Evolutionary conservation across 805 yeast genomes (phyloP), one percentile per base, ranked within the genome.

Genomic region (Ogataea corticis): DNA sequence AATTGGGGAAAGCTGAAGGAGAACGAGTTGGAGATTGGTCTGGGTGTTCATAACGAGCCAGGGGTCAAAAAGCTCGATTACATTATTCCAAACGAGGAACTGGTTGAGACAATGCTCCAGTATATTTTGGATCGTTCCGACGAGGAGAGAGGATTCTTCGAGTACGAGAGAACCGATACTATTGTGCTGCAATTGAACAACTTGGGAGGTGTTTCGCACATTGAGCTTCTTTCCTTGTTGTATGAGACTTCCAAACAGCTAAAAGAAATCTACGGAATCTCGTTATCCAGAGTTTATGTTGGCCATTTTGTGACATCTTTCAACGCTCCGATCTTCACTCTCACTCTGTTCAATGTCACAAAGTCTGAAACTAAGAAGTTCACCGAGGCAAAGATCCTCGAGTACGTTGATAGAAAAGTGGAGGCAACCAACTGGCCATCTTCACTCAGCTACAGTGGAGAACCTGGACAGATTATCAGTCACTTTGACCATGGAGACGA

Each of bases 31-130:
- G 72, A 68, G 40, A 51, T 67, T 21, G 71, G 72, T 7, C 51
- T 68, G 13, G 71, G 72, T 15, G 68, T 68, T 36, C 74, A 69
- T 46, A 69, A 68, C 48, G 74, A 69, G 49, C 71, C 71, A 0
- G 71, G 71, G 16, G 68, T 65, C 9, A 48, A 55, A 27, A 66
- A 66, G 45, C 37, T 65, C 12, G 56, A 62, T 18, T 42, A 53
- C 12, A 54, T 68, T 38, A 71, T 71, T 7, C 38, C 58, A 7
- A 67, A 64, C 38, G 71, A 67, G 43, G 65, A 56, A 27, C 54
- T 68, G 34, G 52, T 67, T 27, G 51, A 50, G 17, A 50, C 50
- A 5, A 47, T 68, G 48, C 55, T 67, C 34, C 47, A 51, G 29
- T 53, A 56, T 33, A 46, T 68, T 13, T 56, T 68, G 38, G 63